Evolutionary conservation across 23 red algal species (phyloP).

Genomic region (Cyanidiococcus yangmingshanensis): DNA sequence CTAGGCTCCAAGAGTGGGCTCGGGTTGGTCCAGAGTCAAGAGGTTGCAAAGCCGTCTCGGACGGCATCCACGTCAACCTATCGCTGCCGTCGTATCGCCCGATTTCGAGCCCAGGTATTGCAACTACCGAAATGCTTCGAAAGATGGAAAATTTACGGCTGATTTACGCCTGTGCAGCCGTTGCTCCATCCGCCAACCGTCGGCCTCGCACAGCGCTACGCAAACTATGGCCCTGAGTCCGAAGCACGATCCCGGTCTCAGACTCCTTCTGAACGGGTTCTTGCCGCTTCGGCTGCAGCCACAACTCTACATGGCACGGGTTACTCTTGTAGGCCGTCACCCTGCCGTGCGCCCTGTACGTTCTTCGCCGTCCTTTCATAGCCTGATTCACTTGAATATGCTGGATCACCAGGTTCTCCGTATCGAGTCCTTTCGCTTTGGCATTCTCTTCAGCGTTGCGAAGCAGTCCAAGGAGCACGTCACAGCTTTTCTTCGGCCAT

Average conservation of each 20-base stretch:
- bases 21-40: too few relatives aligned
- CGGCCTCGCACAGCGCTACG: constrained; percentile 3
- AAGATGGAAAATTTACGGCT: neutral
- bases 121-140: too few relatives aligned
- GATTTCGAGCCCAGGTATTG: too few relatives aligned
- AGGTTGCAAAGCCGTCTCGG: too few relatives aligned
- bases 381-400: constrained; percentile 99
- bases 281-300: constrained; percentile 32
- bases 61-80: too few relatives aligned
- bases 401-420: constrained; percentile 61
- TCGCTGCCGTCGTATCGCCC: too few relatives aligned
- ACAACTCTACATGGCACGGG: constrained; percentile 98
- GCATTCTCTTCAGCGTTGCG: constrained; percentile 94
- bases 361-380: constrained; percentile 72
- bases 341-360: constrained; percentile 85
- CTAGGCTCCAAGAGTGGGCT: too few relatives aligned
- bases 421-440: constrained; percentile 68
- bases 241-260: neutral
- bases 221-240: neutral
- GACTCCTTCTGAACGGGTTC: neutral
- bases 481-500: constrained; percentile 76
- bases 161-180: neutral
- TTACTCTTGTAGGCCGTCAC: constrained; percentile 93
- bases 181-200: constrained; percentile 2
- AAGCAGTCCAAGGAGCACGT: constrained; percentile 67